A percentile compares a stretch with the other conserved stretches of the same genome.
Conservation (phyloP, 495 filamentous ascomycete genomes). For the Penicillium silybi region DNA sequence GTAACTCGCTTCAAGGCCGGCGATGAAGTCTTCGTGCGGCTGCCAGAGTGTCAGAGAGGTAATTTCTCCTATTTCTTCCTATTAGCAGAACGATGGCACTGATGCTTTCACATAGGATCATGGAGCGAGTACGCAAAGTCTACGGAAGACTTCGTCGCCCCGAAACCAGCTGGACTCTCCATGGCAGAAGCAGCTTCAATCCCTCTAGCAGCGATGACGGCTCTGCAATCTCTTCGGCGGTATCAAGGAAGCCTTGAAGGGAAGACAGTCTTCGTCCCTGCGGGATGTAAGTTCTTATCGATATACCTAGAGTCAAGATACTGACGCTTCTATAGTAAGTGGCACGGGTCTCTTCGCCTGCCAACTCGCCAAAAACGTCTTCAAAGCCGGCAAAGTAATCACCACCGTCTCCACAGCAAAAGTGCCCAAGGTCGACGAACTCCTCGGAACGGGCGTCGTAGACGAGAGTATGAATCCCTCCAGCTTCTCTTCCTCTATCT, state of each 20-base stretch:
- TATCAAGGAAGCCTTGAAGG: conserved; percentile 40
- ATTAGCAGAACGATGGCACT: background rate
- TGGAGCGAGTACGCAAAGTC: conserved; percentile 39
- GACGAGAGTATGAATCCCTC: conserved; percentile 21
- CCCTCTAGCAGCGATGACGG: conserved; percentile 35
- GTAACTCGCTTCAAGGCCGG: conserved; percentile 45
- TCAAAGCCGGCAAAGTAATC: conserved; percentile 46
- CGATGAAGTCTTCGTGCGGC: conserved; percentile 47
- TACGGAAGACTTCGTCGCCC: conserved; percentile 30
- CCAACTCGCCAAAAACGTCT: conserved; percentile 53
- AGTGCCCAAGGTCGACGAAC: conserved; percentile 39
- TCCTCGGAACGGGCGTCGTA: conserved; percentile 31
- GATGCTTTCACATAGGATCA: conserved; percentile 11
- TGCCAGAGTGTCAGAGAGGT: conserved; percentile 27
- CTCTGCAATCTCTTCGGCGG: conserved; percentile 39
- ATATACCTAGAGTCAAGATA: background rate
- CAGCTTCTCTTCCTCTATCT: background rate
- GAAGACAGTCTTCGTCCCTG: conserved; percentile 54
- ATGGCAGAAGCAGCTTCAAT: conserved; percentile 44
- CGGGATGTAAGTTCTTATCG: conserved; percentile 24
- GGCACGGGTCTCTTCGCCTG: conserved; percentile 45
- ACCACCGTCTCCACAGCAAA: conserved; percentile 53
- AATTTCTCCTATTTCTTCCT: background rate
- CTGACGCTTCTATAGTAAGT: conserved; percentile 32
- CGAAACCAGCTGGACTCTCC: conserved; percentile 33